These are phyloP conservation scores for Cenococcum geophilum DNA, from an alignment of 495 filamentous ascomycete genomes.

Conservation along the genomic window DNA sequence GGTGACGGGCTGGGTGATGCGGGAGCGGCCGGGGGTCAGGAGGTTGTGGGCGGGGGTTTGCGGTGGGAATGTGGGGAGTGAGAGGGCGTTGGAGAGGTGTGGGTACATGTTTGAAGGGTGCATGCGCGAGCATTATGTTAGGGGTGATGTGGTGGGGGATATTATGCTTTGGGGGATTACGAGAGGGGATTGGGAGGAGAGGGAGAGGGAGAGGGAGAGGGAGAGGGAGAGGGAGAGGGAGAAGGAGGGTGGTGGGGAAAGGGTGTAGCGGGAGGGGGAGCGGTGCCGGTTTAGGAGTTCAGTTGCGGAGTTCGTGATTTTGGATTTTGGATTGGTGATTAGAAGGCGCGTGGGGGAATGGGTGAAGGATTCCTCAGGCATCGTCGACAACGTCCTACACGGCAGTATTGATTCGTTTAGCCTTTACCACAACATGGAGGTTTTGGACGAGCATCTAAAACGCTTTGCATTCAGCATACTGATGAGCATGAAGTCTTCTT, in stretches of 20 bases:
- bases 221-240: constrained; percentile 3
- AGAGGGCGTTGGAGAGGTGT: constrained; percentile 26
- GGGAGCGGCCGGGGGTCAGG: constrained; percentile 21
- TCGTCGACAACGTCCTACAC: too few species aligned
- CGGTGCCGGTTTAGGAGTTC: too few species aligned
- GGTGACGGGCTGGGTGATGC: constrained; percentile 28
- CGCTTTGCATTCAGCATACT: too few species aligned
- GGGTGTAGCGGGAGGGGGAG: too few species aligned
- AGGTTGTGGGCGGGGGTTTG: constrained; percentile 25
- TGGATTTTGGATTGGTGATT: too few species aligned
- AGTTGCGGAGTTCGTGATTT: too few species aligned
- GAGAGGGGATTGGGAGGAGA: constrained; percentile 25
- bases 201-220: background rate
- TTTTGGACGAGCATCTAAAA: background rate
- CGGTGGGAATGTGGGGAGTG: constrained; percentile 31
- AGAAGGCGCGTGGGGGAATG: too few species aligned
- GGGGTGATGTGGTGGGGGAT: constrained; percentile 31
- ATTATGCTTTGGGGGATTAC: constrained; percentile 19
- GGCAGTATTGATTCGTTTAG: too few species aligned
- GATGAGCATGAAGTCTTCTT: too few species aligned
- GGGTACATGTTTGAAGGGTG: constrained; percentile 33
- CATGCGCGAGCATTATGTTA: constrained; percentile 28
- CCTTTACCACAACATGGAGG: background rate
- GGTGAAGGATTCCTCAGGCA: too few species aligned
- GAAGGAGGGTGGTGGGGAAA: background rate